Percentiles rank a stretch among this genome's conserved stretches.
Evolutionary conservation across 441 rosid genomes (phyloP).

Genomic region (Gossypium lobatum): DNA sequence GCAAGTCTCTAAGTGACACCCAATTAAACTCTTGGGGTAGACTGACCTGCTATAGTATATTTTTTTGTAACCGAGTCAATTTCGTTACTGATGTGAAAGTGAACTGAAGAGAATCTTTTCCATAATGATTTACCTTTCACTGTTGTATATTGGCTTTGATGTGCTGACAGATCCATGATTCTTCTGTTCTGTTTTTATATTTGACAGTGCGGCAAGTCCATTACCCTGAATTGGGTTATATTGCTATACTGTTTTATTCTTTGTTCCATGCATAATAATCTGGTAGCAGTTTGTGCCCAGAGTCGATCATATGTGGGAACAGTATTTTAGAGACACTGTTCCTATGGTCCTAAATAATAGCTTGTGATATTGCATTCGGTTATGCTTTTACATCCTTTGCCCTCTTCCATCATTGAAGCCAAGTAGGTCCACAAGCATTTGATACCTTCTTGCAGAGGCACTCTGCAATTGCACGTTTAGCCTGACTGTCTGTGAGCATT

Average conservation of each 20-base stretch:
- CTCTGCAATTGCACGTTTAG: not conserved
- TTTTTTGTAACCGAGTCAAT: not conserved
- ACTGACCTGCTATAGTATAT: not conserved
- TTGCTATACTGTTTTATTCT: not conserved
- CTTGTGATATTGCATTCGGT: not conserved
- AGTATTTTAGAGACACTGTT: not conserved
- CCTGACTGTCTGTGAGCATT: not conserved
- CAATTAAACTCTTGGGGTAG: not conserved
- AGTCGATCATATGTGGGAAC: not conserved
- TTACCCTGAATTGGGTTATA: not conserved
- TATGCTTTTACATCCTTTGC: not conserved
- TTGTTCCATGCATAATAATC: not conserved
- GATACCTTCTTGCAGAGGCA: slow-evolving; percentile 3
- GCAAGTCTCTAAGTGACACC: not conserved
- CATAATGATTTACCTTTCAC: not conserved
- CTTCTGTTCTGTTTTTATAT: not conserved
- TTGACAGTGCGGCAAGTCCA: not conserved
- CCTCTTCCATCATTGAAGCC: not conserved
- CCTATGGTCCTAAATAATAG: not conserved
- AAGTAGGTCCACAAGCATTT: not conserved
- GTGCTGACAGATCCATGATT: not conserved
- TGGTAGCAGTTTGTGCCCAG: not conserved
- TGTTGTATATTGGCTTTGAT: not conserved
- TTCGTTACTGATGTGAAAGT: not conserved
- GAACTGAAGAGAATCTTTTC: not conserved